Conservation (phyloP, 106 monocot genomes). For the Allium cepa region DNA sequence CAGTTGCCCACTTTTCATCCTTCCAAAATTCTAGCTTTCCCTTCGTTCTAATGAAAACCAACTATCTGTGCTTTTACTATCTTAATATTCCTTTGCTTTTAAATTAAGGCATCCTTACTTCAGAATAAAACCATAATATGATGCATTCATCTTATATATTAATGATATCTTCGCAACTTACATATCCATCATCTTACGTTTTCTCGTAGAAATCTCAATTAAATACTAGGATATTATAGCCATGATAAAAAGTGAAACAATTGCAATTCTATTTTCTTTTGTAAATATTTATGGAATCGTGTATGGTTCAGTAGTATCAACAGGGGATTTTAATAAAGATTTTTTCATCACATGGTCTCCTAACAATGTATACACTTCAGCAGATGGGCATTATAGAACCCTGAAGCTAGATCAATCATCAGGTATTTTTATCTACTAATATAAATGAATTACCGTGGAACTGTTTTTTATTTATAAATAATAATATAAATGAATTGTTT, state of each 20-base stretch:
- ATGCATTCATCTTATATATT: neutral
- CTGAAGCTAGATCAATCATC: constrained; percentile 49
- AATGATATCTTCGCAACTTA: neutral
- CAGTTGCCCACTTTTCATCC: constrained; percentile 8
- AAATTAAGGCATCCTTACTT: constrained; percentile 9
- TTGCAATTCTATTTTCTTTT: neutral
- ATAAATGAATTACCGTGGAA: too few relatives aligned
- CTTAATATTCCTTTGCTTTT: constrained; percentile 8
- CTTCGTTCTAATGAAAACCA: neutral
- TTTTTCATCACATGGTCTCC: constrained; percentile 57
- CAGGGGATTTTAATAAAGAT: constrained; percentile 37
- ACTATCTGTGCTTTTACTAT: neutral
- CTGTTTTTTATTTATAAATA: neutral
- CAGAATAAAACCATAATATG: constrained; percentile 4
- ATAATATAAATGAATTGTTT: neutral
- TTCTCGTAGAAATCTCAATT: neutral
- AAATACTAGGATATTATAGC: constrained; percentile 1
- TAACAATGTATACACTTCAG: constrained; percentile 42
- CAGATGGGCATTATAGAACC: constrained; percentile 36
- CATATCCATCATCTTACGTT: neutral
- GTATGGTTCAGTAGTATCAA: constrained; percentile 34
- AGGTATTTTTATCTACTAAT: constrained; percentile 13
- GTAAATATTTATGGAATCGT: neutral
- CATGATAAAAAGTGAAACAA: neutral
- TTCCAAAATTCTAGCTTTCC: constrained; percentile 1